Evolutionary conservation across 148 eudicot species (phyloP), one percentile per base, ranked within the genome.

Genomic region (Gaultheria prostrata): DNA sequence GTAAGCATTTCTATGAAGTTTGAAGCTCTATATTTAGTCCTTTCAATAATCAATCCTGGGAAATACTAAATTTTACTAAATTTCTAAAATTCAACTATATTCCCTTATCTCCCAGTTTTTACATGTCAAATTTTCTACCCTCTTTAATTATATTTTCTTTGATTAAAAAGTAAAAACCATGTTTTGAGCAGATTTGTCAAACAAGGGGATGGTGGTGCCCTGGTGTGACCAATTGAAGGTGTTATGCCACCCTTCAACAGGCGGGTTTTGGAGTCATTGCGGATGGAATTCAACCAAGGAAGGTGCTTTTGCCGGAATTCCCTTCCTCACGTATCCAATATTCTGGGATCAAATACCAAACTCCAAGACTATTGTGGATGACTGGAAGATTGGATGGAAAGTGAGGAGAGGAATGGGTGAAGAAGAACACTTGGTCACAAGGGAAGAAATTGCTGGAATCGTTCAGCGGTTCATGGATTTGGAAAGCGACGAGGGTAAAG

Each of bases 251-350:
- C 86, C 86, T 51, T 81, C 91, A 3, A 73, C 89, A 1, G 92
- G 94, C 0, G 93, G 90, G n/a, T 93, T 93, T 79, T 92, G 89
- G 94, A 84, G 94, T 4, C 96, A 89, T 39, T 90, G 91, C 53
- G 94, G 93, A 2, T 93, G 93, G 97, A 93, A 88, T 83, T 93
- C 94, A 0, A 89, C 90, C 8, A 87, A 56, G 53, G 94, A 93
- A 83, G 87, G 88, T 46, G 83, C 83, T 3, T 90, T 82, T 50
- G 88, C 89, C 1, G 92, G 95, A 4, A 79, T 90, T 63, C 95
- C 92, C 0, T 85, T 91, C 87, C 89, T 89, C 3, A 88, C 92
- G 24, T 88, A 83, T 30, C 95, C 95, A 0, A 85, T 90, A 79
- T 63, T 86, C 12, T 85, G 82, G 92, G 95, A 93, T 83, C 93